Evolutionary conservation across 352 stramenopile genomes (phyloP).

Genomic region (Phytophthora parvispora): DNA sequence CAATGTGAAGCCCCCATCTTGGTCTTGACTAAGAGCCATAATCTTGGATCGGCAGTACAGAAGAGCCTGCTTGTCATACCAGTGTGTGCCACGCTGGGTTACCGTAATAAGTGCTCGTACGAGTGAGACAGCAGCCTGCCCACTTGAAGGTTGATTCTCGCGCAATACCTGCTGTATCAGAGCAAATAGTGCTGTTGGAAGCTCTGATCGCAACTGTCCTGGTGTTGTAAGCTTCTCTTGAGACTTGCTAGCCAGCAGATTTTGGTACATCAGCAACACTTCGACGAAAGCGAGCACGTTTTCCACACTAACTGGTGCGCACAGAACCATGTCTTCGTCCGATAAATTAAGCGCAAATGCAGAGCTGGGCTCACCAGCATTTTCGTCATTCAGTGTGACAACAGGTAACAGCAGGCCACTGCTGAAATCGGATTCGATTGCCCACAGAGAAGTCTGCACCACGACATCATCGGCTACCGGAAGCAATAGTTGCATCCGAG

Average conservation of each 20-base stretch:
- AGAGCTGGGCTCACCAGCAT: conserved; percentile 36
- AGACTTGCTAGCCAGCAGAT: conserved; percentile 19
- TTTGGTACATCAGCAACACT: conserved; percentile 60
- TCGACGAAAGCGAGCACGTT: conserved; percentile 79
- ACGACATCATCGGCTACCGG: conserved; percentile 57
- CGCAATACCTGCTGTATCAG: conserved; percentile 77
- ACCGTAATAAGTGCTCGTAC: conserved; percentile 76
- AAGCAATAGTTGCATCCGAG: conserved; percentile 27
- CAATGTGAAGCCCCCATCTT: conserved; percentile 82
- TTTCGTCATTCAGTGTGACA: conserved; percentile 65
- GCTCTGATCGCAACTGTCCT: conserved; percentile 59
- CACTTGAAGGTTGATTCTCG: conserved; percentile 66
- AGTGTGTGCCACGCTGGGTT: conserved; percentile 68
- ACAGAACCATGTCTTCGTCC: conserved; percentile 83
- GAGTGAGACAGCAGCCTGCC: conserved; percentile 65
- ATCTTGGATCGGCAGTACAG: conserved; percentile 91
- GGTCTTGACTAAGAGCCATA: conserved; percentile 84
- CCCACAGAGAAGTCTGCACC: conserved; percentile 81
- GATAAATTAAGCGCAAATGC: conserved; percentile 73
- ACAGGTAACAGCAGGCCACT: conserved; percentile 65
- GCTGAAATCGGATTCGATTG: conserved; percentile 70
- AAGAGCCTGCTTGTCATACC: conserved; percentile 77
- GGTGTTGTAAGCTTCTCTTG: background rate
- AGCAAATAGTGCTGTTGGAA: conserved; percentile 74
- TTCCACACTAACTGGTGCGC: conserved; percentile 62